Conservation (phyloP, 345 rosid species). For the Jatropha curcas region DNA sequence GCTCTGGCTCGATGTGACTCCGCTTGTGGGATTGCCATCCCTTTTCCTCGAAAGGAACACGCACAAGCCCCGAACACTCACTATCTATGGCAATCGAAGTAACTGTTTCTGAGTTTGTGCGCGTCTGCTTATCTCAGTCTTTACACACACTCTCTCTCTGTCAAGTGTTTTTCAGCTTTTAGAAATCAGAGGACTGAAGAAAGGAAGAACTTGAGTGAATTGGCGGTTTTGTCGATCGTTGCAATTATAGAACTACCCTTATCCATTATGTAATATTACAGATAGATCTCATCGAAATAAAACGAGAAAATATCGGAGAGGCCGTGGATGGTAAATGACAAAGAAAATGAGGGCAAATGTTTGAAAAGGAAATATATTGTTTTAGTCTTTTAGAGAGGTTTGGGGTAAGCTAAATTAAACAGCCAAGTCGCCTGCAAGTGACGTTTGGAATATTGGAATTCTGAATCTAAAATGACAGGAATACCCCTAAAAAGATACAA, state of each 20-base stretch:
- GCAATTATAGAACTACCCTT: background rate
- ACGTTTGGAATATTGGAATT: background rate
- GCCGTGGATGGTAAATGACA: background rate
- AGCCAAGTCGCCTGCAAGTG: background rate
- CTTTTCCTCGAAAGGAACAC: background rate
- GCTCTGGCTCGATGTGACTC: conserved; percentile 22
- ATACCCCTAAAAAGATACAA: background rate
- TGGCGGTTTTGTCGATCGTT: conserved; percentile 1
- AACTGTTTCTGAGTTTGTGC: background rate
- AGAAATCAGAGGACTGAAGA: background rate
- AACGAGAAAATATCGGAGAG: background rate
- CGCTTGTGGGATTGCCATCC: conserved; percentile 14
- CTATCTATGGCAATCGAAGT: background rate
- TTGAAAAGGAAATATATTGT: background rate
- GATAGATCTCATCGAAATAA: background rate
- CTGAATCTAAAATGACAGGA: background rate
- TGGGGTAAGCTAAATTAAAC: background rate
- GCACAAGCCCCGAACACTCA: background rate
- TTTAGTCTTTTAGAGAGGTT: background rate
- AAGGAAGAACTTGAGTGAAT: background rate
- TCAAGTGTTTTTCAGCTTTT: background rate
- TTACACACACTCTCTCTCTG: background rate
- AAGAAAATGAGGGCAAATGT: background rate
- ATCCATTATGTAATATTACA: background rate
- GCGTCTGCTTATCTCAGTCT: background rate